Evolutionary conservation across 2,329 filamentous ascomycete species (phyloP).

Genomic region (Colletotrichum sp.): DNA sequence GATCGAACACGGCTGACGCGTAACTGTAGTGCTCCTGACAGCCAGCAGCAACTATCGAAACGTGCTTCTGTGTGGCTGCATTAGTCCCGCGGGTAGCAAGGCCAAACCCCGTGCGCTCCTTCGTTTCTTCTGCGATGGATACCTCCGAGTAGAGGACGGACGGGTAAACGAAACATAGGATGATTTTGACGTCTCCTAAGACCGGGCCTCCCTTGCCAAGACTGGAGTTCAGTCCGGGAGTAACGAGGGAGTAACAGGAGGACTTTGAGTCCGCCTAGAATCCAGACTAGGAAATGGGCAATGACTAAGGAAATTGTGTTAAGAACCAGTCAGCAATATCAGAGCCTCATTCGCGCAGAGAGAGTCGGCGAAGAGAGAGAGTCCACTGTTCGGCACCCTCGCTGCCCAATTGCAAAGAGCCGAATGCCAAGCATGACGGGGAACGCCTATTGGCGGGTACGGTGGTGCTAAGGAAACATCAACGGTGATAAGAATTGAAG

Average conservation of each 20-base stretch:
- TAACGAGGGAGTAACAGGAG: not conserved
- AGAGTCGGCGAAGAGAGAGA: not conserved
- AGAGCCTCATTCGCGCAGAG: not conserved
- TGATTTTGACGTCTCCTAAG: not conserved
- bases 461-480: not conserved
- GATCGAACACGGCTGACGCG: not conserved
- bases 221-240: not conserved
- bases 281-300: not conserved
- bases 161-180: not conserved
- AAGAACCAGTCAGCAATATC: not conserved
- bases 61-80: constrained; percentile 6
- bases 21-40: not conserved
- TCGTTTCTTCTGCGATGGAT: not conserved
- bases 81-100: not conserved
- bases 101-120: not conserved
- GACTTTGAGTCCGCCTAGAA: not conserved
- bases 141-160: not conserved
- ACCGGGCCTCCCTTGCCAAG: not conserved
- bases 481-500: constrained; percentile 3
- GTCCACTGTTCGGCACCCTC: not conserved
- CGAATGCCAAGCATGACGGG: not conserved
- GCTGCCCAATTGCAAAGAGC: not conserved
- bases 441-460: not conserved
- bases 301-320: not conserved
- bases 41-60: constrained; percentile 7